Evolutionary conservation across 345 rosid species (phyloP).

Genomic region (Acer yangbiense): DNA sequence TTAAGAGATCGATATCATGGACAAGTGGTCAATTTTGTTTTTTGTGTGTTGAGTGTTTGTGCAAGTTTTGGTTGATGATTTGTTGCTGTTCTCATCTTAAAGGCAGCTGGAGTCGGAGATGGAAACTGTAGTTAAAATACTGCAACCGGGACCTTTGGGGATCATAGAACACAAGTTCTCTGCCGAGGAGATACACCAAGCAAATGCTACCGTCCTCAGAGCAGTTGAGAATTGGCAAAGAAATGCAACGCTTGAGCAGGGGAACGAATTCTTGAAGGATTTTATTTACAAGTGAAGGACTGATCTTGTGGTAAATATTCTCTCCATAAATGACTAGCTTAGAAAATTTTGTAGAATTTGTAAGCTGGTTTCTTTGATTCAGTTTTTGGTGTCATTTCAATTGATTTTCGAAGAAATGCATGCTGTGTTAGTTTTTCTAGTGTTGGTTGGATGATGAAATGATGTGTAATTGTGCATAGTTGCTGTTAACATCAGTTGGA

Average conservation of each 20-base stretch:
- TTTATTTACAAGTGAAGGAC: slow-evolving; percentile 45
- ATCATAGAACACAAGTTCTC: slow-evolving; percentile 86
- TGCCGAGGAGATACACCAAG: slow-evolving; percentile 58
- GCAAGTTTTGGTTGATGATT: background rate
- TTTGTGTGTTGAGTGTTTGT: background rate
- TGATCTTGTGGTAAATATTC: background rate
- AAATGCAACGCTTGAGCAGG: slow-evolving; percentile 51
- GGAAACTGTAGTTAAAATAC: slow-evolving; percentile 77
- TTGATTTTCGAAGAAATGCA: slow-evolving; percentile 8
- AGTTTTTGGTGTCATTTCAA: background rate
- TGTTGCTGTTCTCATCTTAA: slow-evolving; percentile 1
- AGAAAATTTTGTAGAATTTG: background rate
- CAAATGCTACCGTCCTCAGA: slow-evolving; percentile 57
- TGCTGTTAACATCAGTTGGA: background rate
- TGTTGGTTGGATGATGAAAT: background rate
- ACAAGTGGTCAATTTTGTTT: too few species aligned
- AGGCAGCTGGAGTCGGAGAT: slow-evolving; percentile 85
- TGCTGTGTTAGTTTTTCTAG: background rate
- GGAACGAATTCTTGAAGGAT: slow-evolving; percentile 51
- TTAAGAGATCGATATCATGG: too few species aligned
- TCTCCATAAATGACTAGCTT: background rate
- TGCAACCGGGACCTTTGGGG: slow-evolving; percentile 91
- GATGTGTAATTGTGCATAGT: too few species aligned
- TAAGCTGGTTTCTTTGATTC: too few species aligned
- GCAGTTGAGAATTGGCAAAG: slow-evolving; percentile 75